A percentile compares a stretch with the other conserved stretches of the same genome.
Evolutionary conservation across 2,329 filamentous ascomycete species (phyloP).

Genomic region (Botryosphaeria dothidea): DNA sequence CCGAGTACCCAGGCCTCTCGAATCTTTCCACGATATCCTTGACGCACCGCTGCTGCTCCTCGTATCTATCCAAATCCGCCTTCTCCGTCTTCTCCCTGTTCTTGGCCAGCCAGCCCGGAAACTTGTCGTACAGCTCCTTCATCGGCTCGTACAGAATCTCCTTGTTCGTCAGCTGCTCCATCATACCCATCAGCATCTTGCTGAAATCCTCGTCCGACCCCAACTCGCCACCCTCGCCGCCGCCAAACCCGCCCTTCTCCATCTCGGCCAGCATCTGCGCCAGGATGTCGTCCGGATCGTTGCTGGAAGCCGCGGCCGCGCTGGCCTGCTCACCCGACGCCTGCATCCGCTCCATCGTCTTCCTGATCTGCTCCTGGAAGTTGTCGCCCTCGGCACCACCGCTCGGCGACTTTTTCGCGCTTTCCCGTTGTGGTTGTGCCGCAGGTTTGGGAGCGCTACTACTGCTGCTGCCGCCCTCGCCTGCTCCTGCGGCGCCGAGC

Average conservation of each 20-base stretch:
- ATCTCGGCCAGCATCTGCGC: conserved; percentile 92
- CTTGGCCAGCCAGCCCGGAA: conserved; percentile 82
- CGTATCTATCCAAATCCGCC: conserved; percentile 77
- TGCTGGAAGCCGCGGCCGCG: conserved; percentile 68
- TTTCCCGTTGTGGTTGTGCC: conserved; percentile 18
- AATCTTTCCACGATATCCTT: conserved; percentile 87
- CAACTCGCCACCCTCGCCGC: conserved; percentile 50
- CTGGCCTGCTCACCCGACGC: conserved; percentile 83
- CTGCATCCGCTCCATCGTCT: conserved; percentile 96
- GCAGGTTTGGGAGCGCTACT: conserved; percentile 9
- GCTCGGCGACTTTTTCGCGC: conserved; percentile 27
- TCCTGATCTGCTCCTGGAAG: conserved; percentile 90
- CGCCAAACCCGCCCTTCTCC: conserved; percentile 61
- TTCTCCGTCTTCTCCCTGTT: conserved; percentile 65
- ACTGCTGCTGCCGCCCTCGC: conserved; percentile 23
- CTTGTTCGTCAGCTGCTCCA: conserved; percentile 98
- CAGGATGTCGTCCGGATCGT: conserved; percentile 69
- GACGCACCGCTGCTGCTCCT: conserved; percentile 77
- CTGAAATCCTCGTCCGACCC: conserved; percentile 79
- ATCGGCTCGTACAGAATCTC: conserved; percentile 98
- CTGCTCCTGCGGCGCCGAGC: conserved; percentile 51
- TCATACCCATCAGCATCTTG: conserved; percentile 95
- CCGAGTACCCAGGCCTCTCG: conserved; percentile 76
- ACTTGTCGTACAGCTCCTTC: conserved; percentile 94
- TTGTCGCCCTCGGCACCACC: conserved; percentile 61